phyloP scores from a whole-genome alignment of 768 basidiomycete genomes.

The Tulasnella sp. region DNA sequence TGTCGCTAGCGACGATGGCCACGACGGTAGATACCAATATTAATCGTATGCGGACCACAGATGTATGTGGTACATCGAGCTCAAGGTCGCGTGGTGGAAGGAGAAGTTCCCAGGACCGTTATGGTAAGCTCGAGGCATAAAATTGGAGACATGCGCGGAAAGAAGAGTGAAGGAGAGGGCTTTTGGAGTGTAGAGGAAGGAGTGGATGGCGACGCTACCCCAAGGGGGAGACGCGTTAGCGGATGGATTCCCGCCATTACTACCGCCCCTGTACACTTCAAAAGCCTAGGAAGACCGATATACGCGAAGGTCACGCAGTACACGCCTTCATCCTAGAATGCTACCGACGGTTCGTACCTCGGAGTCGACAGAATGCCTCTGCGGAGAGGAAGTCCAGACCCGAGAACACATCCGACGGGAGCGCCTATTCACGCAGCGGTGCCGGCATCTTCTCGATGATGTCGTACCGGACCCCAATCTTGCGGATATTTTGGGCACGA shows the following conservation, averaged over 20 bases:
- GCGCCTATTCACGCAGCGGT: neutral
- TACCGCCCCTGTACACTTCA: neutral
- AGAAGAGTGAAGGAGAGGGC: neutral
- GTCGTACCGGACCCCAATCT: neutral
- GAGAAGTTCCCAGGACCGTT: no score
- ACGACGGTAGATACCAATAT: no score
- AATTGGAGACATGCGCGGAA: neutral
- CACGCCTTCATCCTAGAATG: slow-evolving; percentile 2
- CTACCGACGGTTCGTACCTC: neutral
- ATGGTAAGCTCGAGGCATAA: no score
- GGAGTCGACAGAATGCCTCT: neutral
- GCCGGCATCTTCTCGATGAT: neutral
- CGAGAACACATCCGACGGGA: neutral
- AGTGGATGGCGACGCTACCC: neutral
- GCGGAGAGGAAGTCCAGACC: slow-evolving; percentile 3
- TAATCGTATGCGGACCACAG: no score
- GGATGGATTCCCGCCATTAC: neutral
- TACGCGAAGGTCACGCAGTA: neutral
- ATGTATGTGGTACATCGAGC: no score
- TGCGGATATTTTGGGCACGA: neutral
- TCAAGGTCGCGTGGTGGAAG: no score
- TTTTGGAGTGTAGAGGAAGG: neutral
- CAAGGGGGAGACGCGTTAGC: neutral
- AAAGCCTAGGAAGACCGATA: neutral
- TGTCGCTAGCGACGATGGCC: no score